Base-by-base conservation (phyloP, 768 basidiomycete species). In the Calocybe indica region DNA sequence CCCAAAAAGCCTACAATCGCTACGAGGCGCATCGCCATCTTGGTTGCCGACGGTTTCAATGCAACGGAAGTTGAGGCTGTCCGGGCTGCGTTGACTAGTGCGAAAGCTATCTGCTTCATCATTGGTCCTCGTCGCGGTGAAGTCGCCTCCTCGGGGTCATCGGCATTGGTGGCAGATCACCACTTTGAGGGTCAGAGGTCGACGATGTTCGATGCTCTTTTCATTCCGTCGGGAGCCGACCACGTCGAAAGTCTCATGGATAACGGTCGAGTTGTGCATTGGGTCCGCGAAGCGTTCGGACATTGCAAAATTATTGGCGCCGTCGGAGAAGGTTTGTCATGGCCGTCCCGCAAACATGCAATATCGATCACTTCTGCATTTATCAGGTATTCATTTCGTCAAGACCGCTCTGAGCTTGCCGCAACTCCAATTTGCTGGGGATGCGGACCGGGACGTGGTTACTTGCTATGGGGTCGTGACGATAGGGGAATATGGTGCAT, bases 291-390 rank as follows among this genome's bases (percentile, higher is more conserved):
- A 64, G 83, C 88, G 2, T 93, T 88, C 65, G 85, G 85, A 14
- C 92, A 93, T 63, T 84, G 81, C 66, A 93, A 93, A 68, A 62
- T 85, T 12, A 88, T 95, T 48, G 87, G 80, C 2, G 89, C 82
- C 1, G 70, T 85, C 40, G 92, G 90, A 7, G 75, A 80, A 60
- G 83, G 83, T 79, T 37, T 30, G 62, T 53, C 48, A 14, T 10
- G 13, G 9, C 28, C 1, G 43, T 37, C 22, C 5, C 41, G 12
- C 29, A 5, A 30, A 45, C n/a, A 8, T 39, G 12, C 12, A 31
- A 41, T 41, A 15, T 39, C 15, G 12, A 6, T 39, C 40, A 14
- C 48, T 8, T 37, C 37, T 46, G 1, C 30, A 45, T 41, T 45
- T 0, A 35, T n/a, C 36, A 83, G 83, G 71, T 49, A 72, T 76